These are phyloP conservation scores for Vanrija sp. DNA, from an alignment of 1,284 basidiomycete species.

Conservation along the genomic window DNA sequence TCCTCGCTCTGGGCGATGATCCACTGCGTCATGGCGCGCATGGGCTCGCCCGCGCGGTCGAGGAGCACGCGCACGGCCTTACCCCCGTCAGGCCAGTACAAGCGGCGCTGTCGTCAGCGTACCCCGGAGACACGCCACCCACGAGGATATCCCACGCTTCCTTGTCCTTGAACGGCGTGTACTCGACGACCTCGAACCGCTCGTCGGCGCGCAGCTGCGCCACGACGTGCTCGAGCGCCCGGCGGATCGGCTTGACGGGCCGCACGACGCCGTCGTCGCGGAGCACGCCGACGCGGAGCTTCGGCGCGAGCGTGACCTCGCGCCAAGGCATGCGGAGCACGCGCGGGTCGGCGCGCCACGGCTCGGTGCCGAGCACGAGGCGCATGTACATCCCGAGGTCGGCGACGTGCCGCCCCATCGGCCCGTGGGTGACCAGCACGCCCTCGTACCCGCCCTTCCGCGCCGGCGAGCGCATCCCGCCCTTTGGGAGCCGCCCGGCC, in stretches of 20 bases:
- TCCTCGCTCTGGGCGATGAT: constrained; percentile 17
- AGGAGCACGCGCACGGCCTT: constrained; percentile 21
- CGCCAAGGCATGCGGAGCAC: neutral
- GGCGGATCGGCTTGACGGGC: constrained; percentile 63
- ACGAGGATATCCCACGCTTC: constrained; percentile 30
- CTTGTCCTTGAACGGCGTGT: constrained; percentile 16
- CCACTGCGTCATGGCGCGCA: constrained; percentile 39
- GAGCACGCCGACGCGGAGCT: neutral
- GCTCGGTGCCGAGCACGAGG: constrained; percentile 48
- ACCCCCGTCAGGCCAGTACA: constrained; percentile 45
- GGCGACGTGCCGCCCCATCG: constrained; percentile 57
- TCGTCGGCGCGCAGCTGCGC: constrained; percentile 37
- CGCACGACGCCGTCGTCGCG: constrained; percentile 54
- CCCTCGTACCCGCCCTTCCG: constrained; percentile 57
- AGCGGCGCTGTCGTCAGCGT: neutral
- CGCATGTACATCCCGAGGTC: constrained; percentile 62
- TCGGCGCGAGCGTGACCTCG: neutral
- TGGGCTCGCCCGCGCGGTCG: constrained; percentile 28
- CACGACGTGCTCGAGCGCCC: constrained; percentile 53
- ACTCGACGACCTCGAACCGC: constrained; percentile 30
- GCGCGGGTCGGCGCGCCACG: constrained; percentile 63
- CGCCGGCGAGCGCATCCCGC: constrained; percentile 56
- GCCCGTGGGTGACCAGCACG: constrained; percentile 64
- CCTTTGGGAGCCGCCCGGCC: constrained; percentile 11
- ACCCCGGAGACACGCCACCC: neutral